Conservation (phyloP, 148 eudicot species). For the Vaccinium macrocarpon region DNA sequence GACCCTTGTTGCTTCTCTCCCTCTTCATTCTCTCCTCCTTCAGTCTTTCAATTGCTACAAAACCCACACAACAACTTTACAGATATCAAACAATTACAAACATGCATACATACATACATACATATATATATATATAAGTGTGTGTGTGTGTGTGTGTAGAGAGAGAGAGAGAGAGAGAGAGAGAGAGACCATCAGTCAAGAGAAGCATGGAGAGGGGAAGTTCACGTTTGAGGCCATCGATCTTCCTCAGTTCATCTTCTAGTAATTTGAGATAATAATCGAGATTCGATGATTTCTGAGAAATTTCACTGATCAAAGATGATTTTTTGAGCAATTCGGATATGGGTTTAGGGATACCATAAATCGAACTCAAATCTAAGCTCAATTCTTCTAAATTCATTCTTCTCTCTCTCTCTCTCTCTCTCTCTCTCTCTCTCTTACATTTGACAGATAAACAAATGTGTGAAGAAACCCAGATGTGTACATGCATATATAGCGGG, state of each 20-base stretch:
- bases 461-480: not conserved
- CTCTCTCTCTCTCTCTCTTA: not conserved
- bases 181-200: slow-evolving; percentile 49
- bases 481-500: not conserved
- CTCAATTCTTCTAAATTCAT: slow-evolving; percentile 27
- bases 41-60: slow-evolving; percentile 37
- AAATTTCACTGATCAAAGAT: slow-evolving; percentile 23
- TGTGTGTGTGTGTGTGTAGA: too few relatives aligned
- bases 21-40: slow-evolving; percentile 27
- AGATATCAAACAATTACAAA: not conserved
- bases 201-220: slow-evolving; percentile 56
- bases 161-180: not conserved
- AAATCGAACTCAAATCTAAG: slow-evolving; percentile 34
- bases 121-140: not conserved
- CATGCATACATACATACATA: not conserved
- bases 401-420: slow-evolving; percentile 13
- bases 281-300: slow-evolving; percentile 29
- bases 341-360: slow-evolving; percentile 13
- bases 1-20: not conserved
- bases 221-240: slow-evolving; percentile 59
- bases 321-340: slow-evolving; percentile 26
- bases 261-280: slow-evolving; percentile 29
- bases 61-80: not conserved
- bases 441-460: not conserved
- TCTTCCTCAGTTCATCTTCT: slow-evolving; percentile 50